Evolutionary conservation across 192 early-diverging fungal genomes (phyloP), one percentile per base, ranked within the genome.

Genomic region (Backusella australiensis): DNA sequence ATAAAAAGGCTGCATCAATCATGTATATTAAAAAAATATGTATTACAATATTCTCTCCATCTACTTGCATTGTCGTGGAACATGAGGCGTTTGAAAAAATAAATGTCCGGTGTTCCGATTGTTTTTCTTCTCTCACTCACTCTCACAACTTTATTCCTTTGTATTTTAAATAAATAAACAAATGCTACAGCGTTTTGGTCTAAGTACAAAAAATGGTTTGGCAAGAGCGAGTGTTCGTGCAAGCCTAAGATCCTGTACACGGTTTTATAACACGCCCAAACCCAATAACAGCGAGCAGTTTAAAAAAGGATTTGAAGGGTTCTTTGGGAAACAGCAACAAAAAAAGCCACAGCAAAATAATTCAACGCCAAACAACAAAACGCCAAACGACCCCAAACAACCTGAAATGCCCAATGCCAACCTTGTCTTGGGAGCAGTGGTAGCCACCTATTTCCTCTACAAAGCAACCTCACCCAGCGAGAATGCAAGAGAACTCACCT

Each of bases 401-500:
- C 72, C 66, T 38, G 41, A 26, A 34, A 42, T n/a, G 35, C 72
- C 38, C 49, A 88, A 86, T 78, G 65, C 75, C 19, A 78, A 81
- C 46, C 80, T 82, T 1, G 36, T 85, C 32, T 69, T 88, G 32
- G 82, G 82, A 6, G 26, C 83, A 9, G 53, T 81, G 15, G 81
- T 86, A 44, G 80, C 77, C 2, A 75, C 85, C 32, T 89, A 83
- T 67, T 70, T 88, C 66, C 44, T 88, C 52, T 85, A 84, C 72
- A 84, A 83, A 46, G 71, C 85, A 39, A 79, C 76, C 49, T 70
- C 81, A 8, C 83, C 80, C 46, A 71, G 71, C 15, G 80, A 87
- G 12, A 85, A 78, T 70, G 69, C 73, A 14, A 78, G 87, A 4
- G 90, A 96, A 77, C 93, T 98, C 56, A 96, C 96, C 12, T 98